Base-by-base conservation (phyloP, 257 asterid species). In the Solanum pinnatisectum region DNA sequence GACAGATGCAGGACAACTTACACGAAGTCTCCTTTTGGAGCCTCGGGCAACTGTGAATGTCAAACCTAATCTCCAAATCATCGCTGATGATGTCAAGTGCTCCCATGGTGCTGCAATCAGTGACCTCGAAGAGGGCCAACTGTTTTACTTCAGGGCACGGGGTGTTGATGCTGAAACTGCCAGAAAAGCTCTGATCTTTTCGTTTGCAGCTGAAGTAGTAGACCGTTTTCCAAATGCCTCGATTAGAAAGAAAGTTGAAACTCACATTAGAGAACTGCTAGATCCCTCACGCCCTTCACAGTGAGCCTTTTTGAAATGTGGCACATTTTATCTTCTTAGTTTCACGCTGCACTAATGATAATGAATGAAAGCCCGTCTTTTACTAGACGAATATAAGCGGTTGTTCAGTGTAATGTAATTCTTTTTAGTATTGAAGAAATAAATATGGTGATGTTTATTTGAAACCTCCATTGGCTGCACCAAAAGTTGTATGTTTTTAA, bases 31-130 rank as follows among this genome's bases (percentile, higher is more conserved):
- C 87, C 96, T 95, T 27, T 90, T 97, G 87, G 95, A 91, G 90
- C 99, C 98, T 30, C 94, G 98, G 65, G 99, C 96, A 3, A 95
- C 98, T 5, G 97, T 97, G 35, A 96, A 97, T 79, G 95, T 96
- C 63, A 95, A 96, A 88, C 99, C 99, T 0, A 95, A 95, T 88
- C 99, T 97, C 90, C 99, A 97, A 90, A 97, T 97, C 87, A 92
- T 96, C 11, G 99, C 99, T 12, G 98, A 95, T 32, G 98, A 96
- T 56, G 99, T 97, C 44, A 96, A 94, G 86, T 97, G 99, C 89
- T 94, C 98, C 86, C 99, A 97, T 46, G 99, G 99, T 87, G 99
- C 98, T 91, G 96, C 99, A 81, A 96, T 96, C 56, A 94, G 98
- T 84, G 98, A 96, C 91, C 88, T 97, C 89, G 98, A 97, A 87